Base-by-base conservation (phyloP, 176 grass and related monocot genomes). In the Dactylis glomerata region DNA sequence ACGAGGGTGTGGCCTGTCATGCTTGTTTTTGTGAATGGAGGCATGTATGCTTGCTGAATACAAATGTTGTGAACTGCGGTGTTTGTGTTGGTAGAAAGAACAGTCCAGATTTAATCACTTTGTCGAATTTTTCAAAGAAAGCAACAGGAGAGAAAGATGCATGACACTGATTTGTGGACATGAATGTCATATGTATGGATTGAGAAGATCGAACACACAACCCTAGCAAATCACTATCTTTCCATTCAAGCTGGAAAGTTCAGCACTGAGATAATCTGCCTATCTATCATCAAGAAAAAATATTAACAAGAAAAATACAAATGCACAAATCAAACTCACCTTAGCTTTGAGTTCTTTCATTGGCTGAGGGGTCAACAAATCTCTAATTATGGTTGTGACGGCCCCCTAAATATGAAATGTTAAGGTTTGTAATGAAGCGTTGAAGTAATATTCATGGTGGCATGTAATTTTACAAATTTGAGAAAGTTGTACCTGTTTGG, bases 271-370 rank as follows among this genome's bases (percentile, higher is more conserved):
- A 1, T 46, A 73, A 28, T 73, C 41, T 73, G 41, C 69, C 68
- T 28, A 73, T 28, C 23, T 71, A 28, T 46, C 3, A 1, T 26
- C 14, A 66, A 36, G 31, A 41, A 59, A 41, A 5, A 77, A 22
- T 0, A 52, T n/a, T 50, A 36, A 8, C 12, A 33, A 66, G 3
- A 26, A 82, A 42, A 81, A 40, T 34, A 42, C 50, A 38, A 2
- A 73, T 59, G 65, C n/a, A 79, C 19, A 61, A 51, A 68, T 22
- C 0, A 33, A 68, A 73, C 69, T 73, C 69, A 93, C 94, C 87
- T 97, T 97, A 83, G 76, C 82, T 86, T 83, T 82, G 15, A 91
- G 87, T 81, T 97, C 91, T 88, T 89, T 93, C 88, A 93, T 88
- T 26, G 91, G 89, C 54, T 91, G 87, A 80, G 94, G 10, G 13